A percentile compares a stretch with the other conserved stretches of the same genome.
These are phyloP conservation scores for Trypanosoma scelopori DNA, from an alignment of 208 protist genomes.

Conservation along the genomic window DNA sequence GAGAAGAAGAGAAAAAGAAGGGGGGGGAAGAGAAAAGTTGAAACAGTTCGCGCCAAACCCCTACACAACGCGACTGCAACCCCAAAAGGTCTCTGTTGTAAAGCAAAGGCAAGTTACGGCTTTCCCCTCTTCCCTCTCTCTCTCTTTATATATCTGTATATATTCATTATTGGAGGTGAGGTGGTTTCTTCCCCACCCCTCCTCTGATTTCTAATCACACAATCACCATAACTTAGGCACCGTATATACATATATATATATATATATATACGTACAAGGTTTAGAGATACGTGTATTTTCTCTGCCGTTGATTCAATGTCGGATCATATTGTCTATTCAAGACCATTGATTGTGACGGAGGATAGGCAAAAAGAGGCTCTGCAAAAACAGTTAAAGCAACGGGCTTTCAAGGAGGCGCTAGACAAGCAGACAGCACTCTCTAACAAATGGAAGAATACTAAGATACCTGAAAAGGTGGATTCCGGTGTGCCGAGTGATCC, in stretches of 20 bases:
- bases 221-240: no score
- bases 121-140: no score
- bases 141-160: no score
- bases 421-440: constrained; percentile 68
- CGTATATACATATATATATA: no score
- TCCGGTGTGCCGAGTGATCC: neutral
- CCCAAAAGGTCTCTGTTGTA: no score
- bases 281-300: constrained; percentile 1
- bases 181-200: no score
- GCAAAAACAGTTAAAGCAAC: constrained; percentile 64
- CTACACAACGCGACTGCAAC: no score
- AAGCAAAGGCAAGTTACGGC: no score
- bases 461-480: constrained; percentile 15
- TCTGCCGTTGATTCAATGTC: constrained; percentile 25
- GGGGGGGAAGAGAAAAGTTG: neutral
- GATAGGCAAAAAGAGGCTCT: constrained; percentile 56
- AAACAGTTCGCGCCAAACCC: no score
- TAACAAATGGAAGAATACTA: constrained; percentile 19
- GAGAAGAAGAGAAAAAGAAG: constrained; percentile 5
- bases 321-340: constrained; percentile 40
- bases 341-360: constrained; percentile 59
- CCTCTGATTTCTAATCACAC: no score
- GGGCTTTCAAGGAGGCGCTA: constrained; percentile 55
- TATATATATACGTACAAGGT: neutral
- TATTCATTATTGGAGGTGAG: no score